Evolutionary conservation across 2,329 filamentous ascomycete species (phyloP).

Genomic region (Epichloe gansuensis): DNA sequence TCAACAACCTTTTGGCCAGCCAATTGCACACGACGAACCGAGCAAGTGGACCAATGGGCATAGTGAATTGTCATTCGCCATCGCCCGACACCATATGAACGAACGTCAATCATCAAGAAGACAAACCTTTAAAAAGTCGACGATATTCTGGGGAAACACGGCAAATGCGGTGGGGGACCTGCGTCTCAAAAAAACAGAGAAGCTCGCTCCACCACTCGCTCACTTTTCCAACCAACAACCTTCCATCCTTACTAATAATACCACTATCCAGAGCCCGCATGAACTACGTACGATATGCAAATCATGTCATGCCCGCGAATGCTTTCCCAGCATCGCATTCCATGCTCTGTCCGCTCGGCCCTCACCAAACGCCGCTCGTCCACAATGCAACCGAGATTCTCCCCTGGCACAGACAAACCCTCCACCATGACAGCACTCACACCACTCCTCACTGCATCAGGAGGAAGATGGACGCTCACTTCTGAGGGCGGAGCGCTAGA

Average conservation of each 20-base stretch:
- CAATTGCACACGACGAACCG: too few species aligned
- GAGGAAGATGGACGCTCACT: conserved; percentile 37
- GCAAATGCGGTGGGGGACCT: too few species aligned
- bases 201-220: background rate
- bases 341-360: background rate
- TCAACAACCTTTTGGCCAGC: too few species aligned
- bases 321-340: background rate
- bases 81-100: too few species aligned
- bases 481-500: conserved; percentile 41
- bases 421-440: conserved; percentile 22
- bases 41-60: too few species aligned
- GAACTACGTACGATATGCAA: background rate
- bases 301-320: background rate
- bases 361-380: conserved; percentile 4
- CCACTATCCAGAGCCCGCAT: background rate
- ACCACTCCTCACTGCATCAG: conserved; percentile 27
- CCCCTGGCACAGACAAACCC: conserved; percentile 30
- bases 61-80: too few species aligned
- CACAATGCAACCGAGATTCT: conserved; percentile 26
- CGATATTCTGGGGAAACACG: background rate
- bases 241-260: too few species aligned
- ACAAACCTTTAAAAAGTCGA: background rate
- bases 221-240: background rate
- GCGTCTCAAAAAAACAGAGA: too few species aligned
- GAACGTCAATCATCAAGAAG: too few species aligned